A percentile compares a stretch with the other conserved stretches of the same genome.
phyloP scores from a whole-genome alignment of 164 flowering plant species.

The Aristolochia contorta region DNA sequence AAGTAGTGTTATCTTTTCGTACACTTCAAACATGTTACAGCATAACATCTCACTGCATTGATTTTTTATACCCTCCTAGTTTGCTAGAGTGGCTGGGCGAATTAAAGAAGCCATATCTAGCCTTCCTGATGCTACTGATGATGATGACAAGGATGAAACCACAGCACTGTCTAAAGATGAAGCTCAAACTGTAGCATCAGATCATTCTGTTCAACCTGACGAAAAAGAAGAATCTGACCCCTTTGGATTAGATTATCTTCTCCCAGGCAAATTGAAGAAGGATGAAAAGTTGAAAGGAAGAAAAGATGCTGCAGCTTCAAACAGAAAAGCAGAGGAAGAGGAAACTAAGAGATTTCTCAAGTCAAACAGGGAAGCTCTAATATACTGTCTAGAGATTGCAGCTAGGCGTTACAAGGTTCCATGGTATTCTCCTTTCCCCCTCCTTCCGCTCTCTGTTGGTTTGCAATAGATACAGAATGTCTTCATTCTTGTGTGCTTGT shows the following conservation, averaged over 20 bases:
- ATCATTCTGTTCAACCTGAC: slow-evolving; percentile 14
- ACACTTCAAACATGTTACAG: background rate
- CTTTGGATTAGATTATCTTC: slow-evolving; percentile 78
- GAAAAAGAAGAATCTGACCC: slow-evolving; percentile 62
- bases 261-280: slow-evolving; percentile 37
- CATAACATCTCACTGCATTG: background rate
- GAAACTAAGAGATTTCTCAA: slow-evolving; percentile 58
- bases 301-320: slow-evolving; percentile 29
- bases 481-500: too few relatives aligned
- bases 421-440: slow-evolving; percentile 41
- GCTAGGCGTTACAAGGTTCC: slow-evolving; percentile 72
- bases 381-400: slow-evolving; percentile 72
- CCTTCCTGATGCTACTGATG: slow-evolving; percentile 73
- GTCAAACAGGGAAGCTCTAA: slow-evolving; percentile 69
- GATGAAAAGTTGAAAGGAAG: slow-evolving; percentile 44
- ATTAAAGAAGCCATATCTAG: slow-evolving; percentile 61
- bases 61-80: slow-evolving; percentile 25
- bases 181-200: slow-evolving; percentile 14
- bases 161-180: slow-evolving; percentile 38
- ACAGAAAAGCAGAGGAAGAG: slow-evolving; percentile 41
- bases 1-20: background rate
- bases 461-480: background rate
- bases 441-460: background rate
- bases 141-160: slow-evolving; percentile 77
- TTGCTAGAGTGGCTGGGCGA: slow-evolving; percentile 66